Percentiles rank a stretch among this genome's conserved stretches.
These are phyloP conservation scores for Arthroderma sp. DNA, from an alignment of 2,329 filamentous ascomycete species.

Conservation along the genomic window DNA sequence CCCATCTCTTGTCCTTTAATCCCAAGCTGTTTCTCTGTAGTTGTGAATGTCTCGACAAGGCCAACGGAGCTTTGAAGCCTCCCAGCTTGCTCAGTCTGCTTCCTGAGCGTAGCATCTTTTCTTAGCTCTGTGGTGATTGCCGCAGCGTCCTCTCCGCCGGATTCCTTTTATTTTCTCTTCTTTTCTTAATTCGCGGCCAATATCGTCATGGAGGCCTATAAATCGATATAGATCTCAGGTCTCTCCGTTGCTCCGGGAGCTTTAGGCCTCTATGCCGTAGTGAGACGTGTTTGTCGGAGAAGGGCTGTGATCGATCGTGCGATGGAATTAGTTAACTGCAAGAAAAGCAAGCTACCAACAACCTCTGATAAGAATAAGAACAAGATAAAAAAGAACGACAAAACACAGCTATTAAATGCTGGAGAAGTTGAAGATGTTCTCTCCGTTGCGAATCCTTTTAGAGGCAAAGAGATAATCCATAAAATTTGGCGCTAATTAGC, in stretches of 20 bases:
- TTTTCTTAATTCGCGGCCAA: not conserved
- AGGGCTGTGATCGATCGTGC: not conserved
- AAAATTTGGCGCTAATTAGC: not conserved
- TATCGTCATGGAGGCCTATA: not conserved
- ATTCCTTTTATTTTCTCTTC: not conserved
- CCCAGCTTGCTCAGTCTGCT: not conserved
- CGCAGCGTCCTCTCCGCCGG: not conserved
- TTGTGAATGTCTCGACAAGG: not conserved
- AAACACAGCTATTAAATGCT: not conserved
- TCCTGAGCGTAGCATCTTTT: not conserved
- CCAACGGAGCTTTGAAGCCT: not conserved
- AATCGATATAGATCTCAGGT: not conserved
- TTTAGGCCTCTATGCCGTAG: too few species aligned
- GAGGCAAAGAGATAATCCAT: not conserved
- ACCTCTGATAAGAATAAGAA: not conserved
- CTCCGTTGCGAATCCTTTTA: not conserved
- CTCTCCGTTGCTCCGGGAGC: not conserved
- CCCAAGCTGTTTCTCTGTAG: not conserved
- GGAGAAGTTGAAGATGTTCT: not conserved
- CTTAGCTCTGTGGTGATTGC: too few species aligned
- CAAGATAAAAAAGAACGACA: not conserved
- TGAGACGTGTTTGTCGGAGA: not conserved
- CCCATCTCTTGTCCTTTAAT: slow-evolving; percentile 14
- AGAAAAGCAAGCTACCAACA: not conserved
- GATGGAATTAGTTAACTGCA: not conserved